Base-by-base conservation (phyloP, 495 filamentous ascomycete species). In the Cryomyces antarcticus region DNA sequence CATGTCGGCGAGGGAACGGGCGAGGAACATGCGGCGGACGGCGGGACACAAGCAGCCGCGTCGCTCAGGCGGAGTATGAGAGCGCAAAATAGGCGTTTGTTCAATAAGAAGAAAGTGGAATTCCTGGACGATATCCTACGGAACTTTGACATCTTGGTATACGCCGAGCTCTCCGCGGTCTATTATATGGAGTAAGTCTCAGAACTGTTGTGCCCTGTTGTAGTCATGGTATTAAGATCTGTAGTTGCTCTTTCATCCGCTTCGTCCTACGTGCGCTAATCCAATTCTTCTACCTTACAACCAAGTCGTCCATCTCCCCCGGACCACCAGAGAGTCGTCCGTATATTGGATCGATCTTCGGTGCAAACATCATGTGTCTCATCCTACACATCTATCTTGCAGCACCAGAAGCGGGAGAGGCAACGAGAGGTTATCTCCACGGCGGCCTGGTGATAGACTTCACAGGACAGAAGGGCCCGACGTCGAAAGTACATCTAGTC, bases 121-220 rank as follows among this genome's bases (percentile, higher is more conserved):
- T 39, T 46, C 47, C 42, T 76, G 71, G 60, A 72, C 70, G 31
- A 63, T 41, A 60, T 92, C 30, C 68, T 82, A 51, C 69, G 71
- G 45, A 77, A 73, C 52, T 63, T 93, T 38, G 85, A 94, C 59
- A 77, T 78, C 49, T 45, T 86, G n/a, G 72, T 86, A 30, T 86
- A 84, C 55, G 76, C 76, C 46, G 72, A 93, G 63, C 64, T 92
- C 30, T 81, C 80, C 34, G 71, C 77, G 35, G 51, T 93, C 45
- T 94, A 94, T 62, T 92, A 89, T 58, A 78, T 92, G 72, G 86
- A 94, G 86, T 93, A 63, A 50, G 80, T 45, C 10, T 12, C 9
- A 27, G 4, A 33, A 6, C 28, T 28, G 31, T 10, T 33, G 9
- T 37, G n/a, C 38, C 11, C 17, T 28, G n/a, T 46, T 28, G 47